Conservation (phyloP, 2,329 filamentous ascomycete species). For the Phaeophleospora eucalypticola region DNA sequence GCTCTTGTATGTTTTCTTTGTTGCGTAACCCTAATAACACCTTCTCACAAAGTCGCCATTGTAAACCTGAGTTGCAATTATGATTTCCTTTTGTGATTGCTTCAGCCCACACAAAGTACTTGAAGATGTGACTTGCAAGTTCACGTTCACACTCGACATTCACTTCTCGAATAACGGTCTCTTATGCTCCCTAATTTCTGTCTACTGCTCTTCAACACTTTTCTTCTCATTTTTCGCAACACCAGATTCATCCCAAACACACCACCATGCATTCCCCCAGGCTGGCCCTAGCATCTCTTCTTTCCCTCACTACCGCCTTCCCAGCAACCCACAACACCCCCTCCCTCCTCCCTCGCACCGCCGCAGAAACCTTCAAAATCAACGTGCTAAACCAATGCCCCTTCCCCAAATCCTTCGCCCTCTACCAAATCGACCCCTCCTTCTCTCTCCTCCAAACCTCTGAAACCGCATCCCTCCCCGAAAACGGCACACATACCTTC, state of each 20-base stretch:
- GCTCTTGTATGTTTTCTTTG: too few species aligned
- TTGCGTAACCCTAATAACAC: too few species aligned
- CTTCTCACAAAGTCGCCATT: too few species aligned
- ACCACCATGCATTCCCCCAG: slow-evolving; percentile 8
- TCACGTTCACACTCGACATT: too few species aligned
- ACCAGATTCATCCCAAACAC: slow-evolving; percentile 1
- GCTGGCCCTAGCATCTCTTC: slow-evolving; percentile 10
- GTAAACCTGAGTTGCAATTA: too few species aligned
- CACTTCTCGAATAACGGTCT: too few species aligned
- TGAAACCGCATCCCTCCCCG: slow-evolving; percentile 18
- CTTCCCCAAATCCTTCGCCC: slow-evolving; percentile 23
- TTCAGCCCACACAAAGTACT: too few species aligned
- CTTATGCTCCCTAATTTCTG: neutral
- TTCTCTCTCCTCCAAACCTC: slow-evolving; percentile 25
- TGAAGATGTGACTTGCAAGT: too few species aligned
- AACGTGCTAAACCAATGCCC: slow-evolving; percentile 28
- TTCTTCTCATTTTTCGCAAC: neutral
- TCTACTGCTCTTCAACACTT: neutral
- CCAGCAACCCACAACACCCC: slow-evolving; percentile 2
- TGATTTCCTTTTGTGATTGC: too few species aligned
- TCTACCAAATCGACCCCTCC: slow-evolving; percentile 25
- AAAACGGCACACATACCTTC: slow-evolving; percentile 14
- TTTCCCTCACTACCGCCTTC: slow-evolving; percentile 3
- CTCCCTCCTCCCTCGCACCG: slow-evolving; percentile 6
- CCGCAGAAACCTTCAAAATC: slow-evolving; percentile 24